Percentiles rank a stretch among this genome's conserved stretches.
Evolutionary conservation across 257 asterid genomes (phyloP).

Genomic region (Gentiana dahurica): DNA sequence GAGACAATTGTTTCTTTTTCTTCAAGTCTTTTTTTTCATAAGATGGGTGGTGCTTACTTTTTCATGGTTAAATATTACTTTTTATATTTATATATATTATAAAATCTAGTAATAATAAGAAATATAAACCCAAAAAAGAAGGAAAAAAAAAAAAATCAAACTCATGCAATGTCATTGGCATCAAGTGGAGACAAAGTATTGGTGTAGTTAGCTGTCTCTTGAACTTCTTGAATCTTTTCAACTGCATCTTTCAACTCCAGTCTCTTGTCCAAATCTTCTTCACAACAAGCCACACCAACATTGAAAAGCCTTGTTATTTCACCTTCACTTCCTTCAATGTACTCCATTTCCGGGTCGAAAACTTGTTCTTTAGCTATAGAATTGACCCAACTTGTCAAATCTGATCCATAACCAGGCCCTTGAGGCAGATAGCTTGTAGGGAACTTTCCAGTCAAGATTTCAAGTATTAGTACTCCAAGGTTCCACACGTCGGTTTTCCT

Average conservation of each 20-base stretch:
- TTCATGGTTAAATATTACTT: too few relatives aligned
- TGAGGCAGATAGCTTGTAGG: conserved; percentile 50
- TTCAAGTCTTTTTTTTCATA: too few relatives aligned
- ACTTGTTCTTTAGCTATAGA: conserved; percentile 23
- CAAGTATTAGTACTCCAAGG: conserved; percentile 68
- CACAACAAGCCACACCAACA: conserved; percentile 57
- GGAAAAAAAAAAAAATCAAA: too few relatives aligned
- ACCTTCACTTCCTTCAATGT: conserved; percentile 13
- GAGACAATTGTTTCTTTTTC: too few relatives aligned
- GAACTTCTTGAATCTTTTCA: conserved; percentile 38
- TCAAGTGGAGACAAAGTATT: too few relatives aligned
- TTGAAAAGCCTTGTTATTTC: conserved; percentile 56
- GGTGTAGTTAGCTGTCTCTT: conserved; percentile 10
- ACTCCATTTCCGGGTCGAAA: conserved; percentile 58
- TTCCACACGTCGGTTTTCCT: conserved; percentile 87
- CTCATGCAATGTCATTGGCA: too few relatives aligned
- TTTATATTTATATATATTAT: too few relatives aligned
- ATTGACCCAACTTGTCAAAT: conserved; percentile 40
- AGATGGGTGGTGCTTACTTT: too few relatives aligned
- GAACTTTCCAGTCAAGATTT: conserved; percentile 56
- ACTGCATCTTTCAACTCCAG: conserved; percentile 55
- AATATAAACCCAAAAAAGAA: not conserved
- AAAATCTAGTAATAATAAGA: not conserved
- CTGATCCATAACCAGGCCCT: conserved; percentile 23
- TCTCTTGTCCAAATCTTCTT: conserved; percentile 50